These are phyloP conservation scores for Leccinum broughii DNA, from an alignment of 768 basidiomycete species.

Conservation along the genomic window DNA sequence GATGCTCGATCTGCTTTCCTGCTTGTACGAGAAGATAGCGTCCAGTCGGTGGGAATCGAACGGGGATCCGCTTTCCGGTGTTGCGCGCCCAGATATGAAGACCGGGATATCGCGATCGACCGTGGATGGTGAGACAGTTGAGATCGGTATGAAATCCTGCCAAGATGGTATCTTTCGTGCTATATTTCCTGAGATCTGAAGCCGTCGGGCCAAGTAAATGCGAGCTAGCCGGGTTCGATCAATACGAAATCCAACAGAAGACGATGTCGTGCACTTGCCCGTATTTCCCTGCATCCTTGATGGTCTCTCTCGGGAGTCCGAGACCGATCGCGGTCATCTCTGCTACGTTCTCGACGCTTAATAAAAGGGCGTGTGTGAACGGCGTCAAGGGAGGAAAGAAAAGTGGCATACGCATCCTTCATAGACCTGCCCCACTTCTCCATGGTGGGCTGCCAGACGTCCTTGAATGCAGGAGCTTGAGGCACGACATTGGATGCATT, in stretches of 20 bases:
- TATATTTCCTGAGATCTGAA: conserved; percentile 82
- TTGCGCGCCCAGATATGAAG: conserved; percentile 88
- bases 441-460: conserved; percentile 72
- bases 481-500: conserved; percentile 87
- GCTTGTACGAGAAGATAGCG: conserved; percentile 90
- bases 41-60: conserved; percentile 79
- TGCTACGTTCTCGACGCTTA: conserved; percentile 81
- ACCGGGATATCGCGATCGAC: conserved; percentile 83
- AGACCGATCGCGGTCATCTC: conserved; percentile 88
- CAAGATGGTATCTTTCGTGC: conserved; percentile 76
- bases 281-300: conserved; percentile 79
- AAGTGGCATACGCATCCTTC: conserved; percentile 73
- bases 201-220: conserved; percentile 94
- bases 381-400: conserved; percentile 3
- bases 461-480: conserved; percentile 51
- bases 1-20: conserved; percentile 91
- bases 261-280: conserved; percentile 51
- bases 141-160: conserved; percentile 96
- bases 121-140: conserved; percentile 92
- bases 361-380: conserved; percentile 2
- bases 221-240: conserved; percentile 44
- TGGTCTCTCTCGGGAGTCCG: conserved; percentile 65
- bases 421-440: conserved; percentile 86
- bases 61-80: conserved; percentile 85
- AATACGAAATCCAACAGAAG: not conserved